Conservation (phyloP, 2,329 filamentous ascomycete genomes). For the Pyricularia sp. region DNA sequence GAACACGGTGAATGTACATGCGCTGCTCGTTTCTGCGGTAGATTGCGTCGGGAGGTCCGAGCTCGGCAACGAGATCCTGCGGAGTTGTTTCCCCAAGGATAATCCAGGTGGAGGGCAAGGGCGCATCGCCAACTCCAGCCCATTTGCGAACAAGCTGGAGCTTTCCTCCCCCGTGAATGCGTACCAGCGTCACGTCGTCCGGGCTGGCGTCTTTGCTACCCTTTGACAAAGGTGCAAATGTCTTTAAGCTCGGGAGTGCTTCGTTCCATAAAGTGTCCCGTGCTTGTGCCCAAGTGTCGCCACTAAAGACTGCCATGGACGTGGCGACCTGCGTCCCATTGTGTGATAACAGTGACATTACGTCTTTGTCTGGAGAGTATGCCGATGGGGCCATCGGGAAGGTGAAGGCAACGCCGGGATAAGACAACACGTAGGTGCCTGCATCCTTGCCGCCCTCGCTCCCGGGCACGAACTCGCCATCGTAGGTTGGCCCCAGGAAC, state of each 20-base stretch:
- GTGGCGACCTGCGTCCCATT: constrained; percentile 66
- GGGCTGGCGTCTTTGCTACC: constrained; percentile 28
- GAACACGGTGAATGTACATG: constrained; percentile 72
- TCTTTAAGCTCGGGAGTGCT: constrained; percentile 63
- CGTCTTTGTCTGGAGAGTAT: constrained; percentile 70
- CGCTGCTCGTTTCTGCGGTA: constrained; percentile 86
- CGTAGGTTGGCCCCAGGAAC: constrained; percentile 87
- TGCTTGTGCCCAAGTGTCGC: constrained; percentile 82
- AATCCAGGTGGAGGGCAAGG: constrained; percentile 47
- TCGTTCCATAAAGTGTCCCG: constrained; percentile 69
- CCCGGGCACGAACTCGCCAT: constrained; percentile 74
- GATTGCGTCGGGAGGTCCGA: constrained; percentile 88
- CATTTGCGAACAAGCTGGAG: constrained; percentile 70
- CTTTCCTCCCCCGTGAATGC: constrained; percentile 67
- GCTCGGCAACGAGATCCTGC: constrained; percentile 81
- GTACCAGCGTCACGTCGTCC: constrained; percentile 77
- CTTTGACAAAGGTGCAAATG: constrained; percentile 57
- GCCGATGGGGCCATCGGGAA: constrained; percentile 69
- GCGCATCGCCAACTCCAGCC: constrained; percentile 32
- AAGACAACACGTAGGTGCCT: constrained; percentile 84
- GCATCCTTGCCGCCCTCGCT: constrained; percentile 38
- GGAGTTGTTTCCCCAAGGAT: constrained; percentile 78
- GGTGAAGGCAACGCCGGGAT: constrained; percentile 87
- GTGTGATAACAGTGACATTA: constrained; percentile 77
- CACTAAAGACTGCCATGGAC: constrained; percentile 85